Base-by-base conservation (phyloP, 352 stramenopile genomes). In the Phytophthora constricta region DNA sequence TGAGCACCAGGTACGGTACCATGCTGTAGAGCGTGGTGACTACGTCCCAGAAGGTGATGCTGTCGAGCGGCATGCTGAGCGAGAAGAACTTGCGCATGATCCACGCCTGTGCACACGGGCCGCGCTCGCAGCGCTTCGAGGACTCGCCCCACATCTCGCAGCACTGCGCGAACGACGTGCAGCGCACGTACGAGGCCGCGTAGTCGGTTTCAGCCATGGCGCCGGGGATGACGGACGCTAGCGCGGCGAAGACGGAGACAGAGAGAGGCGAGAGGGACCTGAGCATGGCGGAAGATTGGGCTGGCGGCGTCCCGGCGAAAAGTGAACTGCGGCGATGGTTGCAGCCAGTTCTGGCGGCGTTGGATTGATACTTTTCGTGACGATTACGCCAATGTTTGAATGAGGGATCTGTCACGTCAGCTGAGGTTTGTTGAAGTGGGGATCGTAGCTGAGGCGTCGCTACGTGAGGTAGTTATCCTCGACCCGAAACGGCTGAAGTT, bases 11-110 rank as follows among this genome's bases (percentile, higher is more conserved):
- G 68, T 82, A 82, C 53, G 76, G 73, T 58, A 85, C 62, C 64
- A 81, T 85, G 34, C 76, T 74, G 70, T 82, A 82, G 54, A 82
- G 23, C 5, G 62, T 74, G 49, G 56, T 76, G 28, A 85, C 52
- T 26, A 80, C 65, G 33, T 85, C 76, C 72, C 73, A 81, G 54
- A 82, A 77, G 46, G 57, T 66, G 52, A 85, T 49, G 43, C 65
- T 59, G 52, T 82, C 41, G 3, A 71, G 72, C 31, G 73, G 76
- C 67, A 80, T 70, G 51, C 73, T 82, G 51, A 85, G 64, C 45
- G 70, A 80, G 65, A 85, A 85, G 67, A 85, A 82, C 58, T 72
- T 77, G 61, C 70, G 72, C 58, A 76, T 80, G 64, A 82, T 62
- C 64, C 65, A 72, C 45, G 58, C 68, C 31, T 59, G 8, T 19